These are phyloP conservation scores for Penicillium psychrosexuale DNA, from an alignment of 2,329 filamentous ascomycete genomes.

Conservation along the genomic window DNA sequence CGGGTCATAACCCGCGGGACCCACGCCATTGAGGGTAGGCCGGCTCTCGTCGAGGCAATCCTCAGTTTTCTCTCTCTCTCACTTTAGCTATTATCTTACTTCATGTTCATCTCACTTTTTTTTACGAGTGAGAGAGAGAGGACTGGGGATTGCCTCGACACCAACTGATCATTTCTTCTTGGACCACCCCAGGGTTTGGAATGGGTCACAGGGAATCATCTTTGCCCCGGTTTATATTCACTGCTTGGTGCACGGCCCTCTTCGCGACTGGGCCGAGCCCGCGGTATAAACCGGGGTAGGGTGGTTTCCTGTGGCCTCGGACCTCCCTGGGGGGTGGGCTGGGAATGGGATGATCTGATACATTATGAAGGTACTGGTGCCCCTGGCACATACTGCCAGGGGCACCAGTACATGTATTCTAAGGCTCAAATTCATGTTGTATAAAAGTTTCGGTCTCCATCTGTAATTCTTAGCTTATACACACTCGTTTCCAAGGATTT, in stretches of 20 bases:
- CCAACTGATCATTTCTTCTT: constrained; percentile 1
- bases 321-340: not conserved
- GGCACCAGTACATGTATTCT: constrained; percentile 7
- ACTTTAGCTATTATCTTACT: constrained; percentile 3
- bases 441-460: not conserved
- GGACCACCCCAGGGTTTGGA: not conserved
- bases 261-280: not conserved
- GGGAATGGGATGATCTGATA: not conserved
- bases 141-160: not conserved
- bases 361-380: not conserved
- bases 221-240: not conserved
- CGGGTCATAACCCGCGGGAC: constrained; percentile 6
- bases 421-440: not conserved
- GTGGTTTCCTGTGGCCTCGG: not conserved
- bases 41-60: constrained; percentile 8
- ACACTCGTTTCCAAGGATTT: not conserved
- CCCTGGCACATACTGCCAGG: not conserved
- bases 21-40: constrained; percentile 10
- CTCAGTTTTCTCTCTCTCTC: constrained; percentile 6
- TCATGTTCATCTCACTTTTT: not conserved
- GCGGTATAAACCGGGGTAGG: not conserved
- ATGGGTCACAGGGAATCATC: not conserved
- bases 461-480: not conserved
- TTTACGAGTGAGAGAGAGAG: not conserved
- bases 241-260: not conserved